Percentiles rank a stretch among this genome's conserved stretches.
phyloP scores from a whole-genome alignment of 1,284 basidiomycete species.

The Irpex sp. region DNA sequence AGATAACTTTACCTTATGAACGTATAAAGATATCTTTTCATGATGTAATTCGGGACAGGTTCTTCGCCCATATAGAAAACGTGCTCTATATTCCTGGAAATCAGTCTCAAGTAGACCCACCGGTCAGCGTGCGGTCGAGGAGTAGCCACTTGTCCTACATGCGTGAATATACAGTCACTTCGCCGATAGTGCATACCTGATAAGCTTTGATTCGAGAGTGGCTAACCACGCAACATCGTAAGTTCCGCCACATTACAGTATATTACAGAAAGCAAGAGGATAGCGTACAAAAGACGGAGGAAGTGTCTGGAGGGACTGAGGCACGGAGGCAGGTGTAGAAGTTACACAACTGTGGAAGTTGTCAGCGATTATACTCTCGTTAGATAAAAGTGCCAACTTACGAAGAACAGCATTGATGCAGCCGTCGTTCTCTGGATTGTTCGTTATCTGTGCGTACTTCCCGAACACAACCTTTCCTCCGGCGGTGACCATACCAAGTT shows the following conservation, averaged over 20 bases:
- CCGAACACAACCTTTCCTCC: slow-evolving; percentile 91
- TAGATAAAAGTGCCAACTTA: slow-evolving; percentile 33
- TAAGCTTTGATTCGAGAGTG: not conserved
- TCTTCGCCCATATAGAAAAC: too few species aligned
- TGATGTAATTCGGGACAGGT: too few species aligned
- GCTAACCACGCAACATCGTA: not conserved
- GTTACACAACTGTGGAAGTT: slow-evolving; percentile 5
- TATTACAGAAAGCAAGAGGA: not conserved
- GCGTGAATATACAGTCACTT: too few species aligned
- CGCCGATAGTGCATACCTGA: too few species aligned
- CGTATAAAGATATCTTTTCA: too few species aligned
- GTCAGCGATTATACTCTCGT: not conserved
- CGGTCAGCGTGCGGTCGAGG: too few species aligned
- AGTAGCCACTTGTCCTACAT: too few species aligned
- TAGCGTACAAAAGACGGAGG: not conserved
- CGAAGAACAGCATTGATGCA: slow-evolving; percentile 91
- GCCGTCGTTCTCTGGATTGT: slow-evolving; percentile 96
- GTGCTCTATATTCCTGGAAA: too few species aligned
- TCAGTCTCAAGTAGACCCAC: too few species aligned
- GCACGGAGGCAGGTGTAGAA: not conserved
- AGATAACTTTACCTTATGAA: too few species aligned
- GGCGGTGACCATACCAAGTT: slow-evolving; percentile 97
- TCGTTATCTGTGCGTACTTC: slow-evolving; percentile 96
- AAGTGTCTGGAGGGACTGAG: not conserved
- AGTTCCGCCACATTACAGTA: not conserved